Evolutionary conservation across 2,329 filamentous ascomycete species (phyloP), one percentile per base, ranked within the genome.

Genomic region (Immersiporthe knoxdaviesiana): DNA sequence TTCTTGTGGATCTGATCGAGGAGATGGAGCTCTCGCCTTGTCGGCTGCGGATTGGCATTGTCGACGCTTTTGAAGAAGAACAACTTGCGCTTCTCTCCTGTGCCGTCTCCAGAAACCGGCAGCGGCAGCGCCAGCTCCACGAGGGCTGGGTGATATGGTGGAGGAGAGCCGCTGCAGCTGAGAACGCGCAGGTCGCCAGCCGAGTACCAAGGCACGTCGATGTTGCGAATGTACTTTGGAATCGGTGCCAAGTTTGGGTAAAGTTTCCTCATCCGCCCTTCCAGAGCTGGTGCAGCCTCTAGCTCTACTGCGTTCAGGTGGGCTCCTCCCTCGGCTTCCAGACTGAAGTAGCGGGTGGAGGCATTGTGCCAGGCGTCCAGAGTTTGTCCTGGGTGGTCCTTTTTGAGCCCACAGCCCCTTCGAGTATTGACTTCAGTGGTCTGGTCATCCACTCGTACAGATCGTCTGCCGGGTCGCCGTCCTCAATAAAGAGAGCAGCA

Each of bases 11-110:
- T 24, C 30, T 50, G 56, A 14, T 41, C 21, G 14, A 68, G 30
- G 16, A 65, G 63, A 24, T 37, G 7, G 30, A 68, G 52, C 30
- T 68, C 66, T 32, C 66, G 37, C 35, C 65, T 68, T 16, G 56
- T 68, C 10, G 66, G 66, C 32, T 68, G 66, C 18, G 39, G 52
- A 41, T 68, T 60, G 61, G 54, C 24, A 7, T 68, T 68, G 16
- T 68, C 66, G n/a, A 68, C 61, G 24, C 61, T 60, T 35, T 68
- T 65, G 52, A 68, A 68, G 27, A 65, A 68, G 24, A 68, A 6
- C 24, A 68, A 6, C 24, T 41, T 68, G 16, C 37, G 35, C 4
- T 50, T 35, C 21, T 58, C 21, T 37, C 56, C 30, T 21, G 16
- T 3, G 3, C 11, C 39, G 6, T 32, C 64, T 27, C 56, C 24